Base-by-base conservation (phyloP, 2,329 filamentous ascomycete species). In the Aureobasidium lini region DNA sequence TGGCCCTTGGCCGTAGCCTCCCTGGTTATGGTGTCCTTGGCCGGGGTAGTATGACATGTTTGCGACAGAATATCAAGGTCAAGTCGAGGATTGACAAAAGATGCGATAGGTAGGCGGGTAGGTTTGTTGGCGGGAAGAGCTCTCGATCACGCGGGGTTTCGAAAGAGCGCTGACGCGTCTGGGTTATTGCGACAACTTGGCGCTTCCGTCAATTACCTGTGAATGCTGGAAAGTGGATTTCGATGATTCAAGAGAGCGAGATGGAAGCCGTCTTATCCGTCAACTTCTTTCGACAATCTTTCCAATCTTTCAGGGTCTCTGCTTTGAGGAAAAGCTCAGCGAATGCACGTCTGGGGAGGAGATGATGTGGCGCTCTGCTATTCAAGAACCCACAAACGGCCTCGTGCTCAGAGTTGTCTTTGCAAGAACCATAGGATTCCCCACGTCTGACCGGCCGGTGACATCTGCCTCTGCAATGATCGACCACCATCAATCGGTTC, bases 1-100 rank as follows among this genome's bases (percentile, higher is more conserved):
- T 70, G 62, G 76, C 76, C 52, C 72, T 67, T 57, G 53, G 31
- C 68, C 70, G 60, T 73, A 71, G 66, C 61, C 61, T 32, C 39
- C 37, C n/a, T 54, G 39, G 52, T 46, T 42, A 28, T 61, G 62
- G 50, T 63, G 60, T 28, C 47, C 39, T 44, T 63, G 62, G 13
- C 62, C 62, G 15, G 62, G 62, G 32, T 57, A 63, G 60, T 54
- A 52, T 28, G 62, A 63, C 62, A 63, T 63, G 37, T n/a, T 32
- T 28, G 32, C 23, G 11, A 28, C 23, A 37, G 3, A 15, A 32
- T 46, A 29, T n/a, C 28, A 31, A 32, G 16, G 16, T 23, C 31
- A 36, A 31, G 32, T 11, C 11, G 6, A 11, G 6, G 10, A 10
- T 28, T 32, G 44, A 10, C 5, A n/a, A n/a, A 18, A 31, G 32